phyloP scores from a whole-genome alignment of 148 eudicot species.

The Chenopodium suecicum region DNA sequence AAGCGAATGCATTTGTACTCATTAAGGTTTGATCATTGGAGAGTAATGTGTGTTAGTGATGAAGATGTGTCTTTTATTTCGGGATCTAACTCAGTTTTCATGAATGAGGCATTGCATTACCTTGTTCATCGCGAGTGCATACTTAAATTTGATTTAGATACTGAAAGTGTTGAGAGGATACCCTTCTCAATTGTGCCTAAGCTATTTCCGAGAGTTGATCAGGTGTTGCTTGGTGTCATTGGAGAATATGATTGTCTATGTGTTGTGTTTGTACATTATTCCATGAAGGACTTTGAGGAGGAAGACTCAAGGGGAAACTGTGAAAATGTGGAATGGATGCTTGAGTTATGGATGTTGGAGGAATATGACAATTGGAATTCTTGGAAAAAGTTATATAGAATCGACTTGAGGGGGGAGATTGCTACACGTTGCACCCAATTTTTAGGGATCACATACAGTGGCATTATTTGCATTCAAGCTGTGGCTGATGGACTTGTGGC shows the following conservation, averaged over 20 bases:
- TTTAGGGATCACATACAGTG: not conserved
- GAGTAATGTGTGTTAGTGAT: not conserved
- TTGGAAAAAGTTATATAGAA: not conserved
- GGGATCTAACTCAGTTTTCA: not conserved
- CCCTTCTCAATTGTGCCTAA: not conserved
- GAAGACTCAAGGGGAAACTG: no score
- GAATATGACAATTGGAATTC: slow-evolving; percentile 10
- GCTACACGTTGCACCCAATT: not conserved
- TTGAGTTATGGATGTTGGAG: slow-evolving; percentile 8
- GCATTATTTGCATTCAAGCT: not conserved
- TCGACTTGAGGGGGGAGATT: no score
- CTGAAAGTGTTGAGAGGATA: not conserved
- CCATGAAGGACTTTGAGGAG: no score
- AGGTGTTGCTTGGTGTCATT: not conserved
- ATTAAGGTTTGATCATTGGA: not conserved
- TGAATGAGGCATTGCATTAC: slow-evolving; percentile 1
- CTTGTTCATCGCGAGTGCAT: not conserved
- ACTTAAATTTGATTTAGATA: slow-evolving; percentile 4
- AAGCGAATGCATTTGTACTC: not conserved
- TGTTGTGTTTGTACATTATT: not conserved
- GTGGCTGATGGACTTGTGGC: not conserved
- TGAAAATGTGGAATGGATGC: not conserved
- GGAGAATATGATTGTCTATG: not conserved
- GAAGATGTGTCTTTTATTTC: no score
- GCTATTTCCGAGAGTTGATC: not conserved